Evolutionary conservation across 768 basidiomycete genomes (phyloP).

Genomic region (Tylopilus felleus): DNA sequence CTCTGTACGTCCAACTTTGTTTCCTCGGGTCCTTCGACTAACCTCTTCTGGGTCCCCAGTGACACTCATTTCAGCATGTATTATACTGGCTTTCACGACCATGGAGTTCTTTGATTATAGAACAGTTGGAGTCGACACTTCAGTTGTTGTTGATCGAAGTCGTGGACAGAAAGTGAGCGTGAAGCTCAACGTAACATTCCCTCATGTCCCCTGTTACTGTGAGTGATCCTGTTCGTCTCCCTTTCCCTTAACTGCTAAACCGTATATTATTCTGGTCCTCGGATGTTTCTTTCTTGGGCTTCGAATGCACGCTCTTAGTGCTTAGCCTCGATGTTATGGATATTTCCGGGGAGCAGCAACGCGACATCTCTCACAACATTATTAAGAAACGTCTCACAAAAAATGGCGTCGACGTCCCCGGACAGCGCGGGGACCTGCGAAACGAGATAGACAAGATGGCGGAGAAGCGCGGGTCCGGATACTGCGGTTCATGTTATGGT

Average conservation of each 20-base stretch:
- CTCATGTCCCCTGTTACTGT: conserved; percentile 97
- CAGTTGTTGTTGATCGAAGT: conserved; percentile 91
- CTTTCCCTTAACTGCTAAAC: background rate
- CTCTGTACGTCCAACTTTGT: conserved; percentile 55
- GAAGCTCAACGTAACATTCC: conserved; percentile 90
- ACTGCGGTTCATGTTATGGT: conserved; percentile 97
- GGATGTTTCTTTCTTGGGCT: background rate
- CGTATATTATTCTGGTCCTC: background rate
- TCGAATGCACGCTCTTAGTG: conserved; percentile 47
- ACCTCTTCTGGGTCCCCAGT: conserved; percentile 45
- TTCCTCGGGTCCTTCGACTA: conserved; percentile 2
- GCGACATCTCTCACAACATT: conserved; percentile 87
- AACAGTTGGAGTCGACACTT: conserved; percentile 80
- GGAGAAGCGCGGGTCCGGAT: conserved; percentile 53
- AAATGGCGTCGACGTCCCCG: conserved; percentile 56
- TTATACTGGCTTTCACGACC: conserved; percentile 87
- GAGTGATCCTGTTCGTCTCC: conserved; percentile 34
- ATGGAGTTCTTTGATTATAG: conserved; percentile 98
- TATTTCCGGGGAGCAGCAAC: conserved; percentile 93
- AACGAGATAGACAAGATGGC: conserved; percentile 86
- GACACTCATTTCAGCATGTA: conserved; percentile 85
- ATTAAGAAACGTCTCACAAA: conserved; percentile 74
- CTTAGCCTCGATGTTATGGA: conserved; percentile 97
- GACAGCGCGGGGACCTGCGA: conserved; percentile 59
- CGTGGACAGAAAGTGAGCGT: conserved; percentile 94